Evolutionary conservation across 1,284 basidiomycete genomes (phyloP).

Genomic region (Flammula alnicola): DNA sequence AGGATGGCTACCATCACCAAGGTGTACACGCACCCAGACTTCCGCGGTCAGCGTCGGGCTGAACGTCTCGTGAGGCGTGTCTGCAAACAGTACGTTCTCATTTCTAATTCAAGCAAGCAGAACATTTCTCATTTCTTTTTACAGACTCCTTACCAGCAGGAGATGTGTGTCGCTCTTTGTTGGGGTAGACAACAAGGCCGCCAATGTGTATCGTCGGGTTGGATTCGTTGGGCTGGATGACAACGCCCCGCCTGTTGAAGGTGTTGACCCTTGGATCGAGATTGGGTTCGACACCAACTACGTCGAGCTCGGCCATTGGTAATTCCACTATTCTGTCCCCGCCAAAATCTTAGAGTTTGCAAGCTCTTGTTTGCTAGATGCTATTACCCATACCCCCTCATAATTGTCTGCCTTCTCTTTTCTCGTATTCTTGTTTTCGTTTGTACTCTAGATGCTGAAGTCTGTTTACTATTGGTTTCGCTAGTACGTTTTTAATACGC

Average conservation of each 20-base stretch:
- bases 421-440: too few species aligned
- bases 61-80: constrained; percentile 60
- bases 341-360: too few species aligned
- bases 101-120: background rate
- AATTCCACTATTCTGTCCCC: too few species aligned
- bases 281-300: constrained; percentile 56
- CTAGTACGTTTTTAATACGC: too few species aligned
- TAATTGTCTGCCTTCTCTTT: too few species aligned
- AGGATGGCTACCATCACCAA: constrained; percentile 65
- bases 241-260: constrained; percentile 35
- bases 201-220: constrained; percentile 60
- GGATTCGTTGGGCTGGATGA: constrained; percentile 58
- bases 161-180: constrained; percentile 32
- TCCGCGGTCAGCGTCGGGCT: constrained; percentile 57
- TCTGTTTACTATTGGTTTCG: too few species aligned
- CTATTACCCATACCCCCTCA: too few species aligned
- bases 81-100: constrained; percentile 53
- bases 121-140: background rate
- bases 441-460: too few species aligned
- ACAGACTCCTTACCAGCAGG: constrained; percentile 14
- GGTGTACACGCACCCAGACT: constrained; percentile 59
- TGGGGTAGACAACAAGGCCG: constrained; percentile 51
- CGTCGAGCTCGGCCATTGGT: constrained; percentile 66
- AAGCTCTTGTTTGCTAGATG: too few species aligned
- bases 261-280: constrained; percentile 62